These are phyloP conservation scores for Volvox africanus DNA, from an alignment of 139 green algal genomes.

Conservation along the genomic window DNA sequence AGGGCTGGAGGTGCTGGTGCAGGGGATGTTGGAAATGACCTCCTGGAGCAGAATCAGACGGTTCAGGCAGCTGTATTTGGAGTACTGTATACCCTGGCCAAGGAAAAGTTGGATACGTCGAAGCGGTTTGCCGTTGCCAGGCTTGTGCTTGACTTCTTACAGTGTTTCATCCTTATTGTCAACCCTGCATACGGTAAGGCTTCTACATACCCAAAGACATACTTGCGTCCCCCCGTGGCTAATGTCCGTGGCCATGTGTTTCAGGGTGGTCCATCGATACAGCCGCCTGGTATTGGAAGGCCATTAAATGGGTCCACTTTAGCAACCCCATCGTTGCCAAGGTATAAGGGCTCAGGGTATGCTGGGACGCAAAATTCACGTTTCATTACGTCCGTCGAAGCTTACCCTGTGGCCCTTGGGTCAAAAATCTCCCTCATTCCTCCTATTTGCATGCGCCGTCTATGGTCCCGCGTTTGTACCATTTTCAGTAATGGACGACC, in stretches of 20 bases:
- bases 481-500: too few relatives aligned
- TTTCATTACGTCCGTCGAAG: too few relatives aligned
- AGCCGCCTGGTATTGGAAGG: conserved; percentile 46
- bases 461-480: too few relatives aligned
- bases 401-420: too few relatives aligned
- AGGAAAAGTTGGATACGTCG: conserved; percentile 54
- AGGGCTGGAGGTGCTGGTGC: conserved; percentile 11
- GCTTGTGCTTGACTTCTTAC: conserved; percentile 52
- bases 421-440: too few relatives aligned
- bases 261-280: conserved; percentile 25
- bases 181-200: conserved; percentile 43
- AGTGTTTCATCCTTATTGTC: conserved; percentile 55
- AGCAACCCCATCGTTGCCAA: conserved; percentile 53
- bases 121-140: conserved; percentile 39
- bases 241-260: background rate
- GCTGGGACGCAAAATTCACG: too few relatives aligned
- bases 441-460: too few relatives aligned
- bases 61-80: conserved; percentile 57
- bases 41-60: conserved; percentile 51
- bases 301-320: conserved; percentile 45
- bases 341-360: conserved; percentile 1
- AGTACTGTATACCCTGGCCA: conserved; percentile 51
- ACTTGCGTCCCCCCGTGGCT: background rate
- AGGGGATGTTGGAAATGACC: conserved; percentile 28
- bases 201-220: background rate